Evolutionary conservation across 225 moss, liverwort and hornwort genomes (phyloP), one percentile per base, ranked within the genome.

Genomic region (Sphagnum tenellum): DNA sequence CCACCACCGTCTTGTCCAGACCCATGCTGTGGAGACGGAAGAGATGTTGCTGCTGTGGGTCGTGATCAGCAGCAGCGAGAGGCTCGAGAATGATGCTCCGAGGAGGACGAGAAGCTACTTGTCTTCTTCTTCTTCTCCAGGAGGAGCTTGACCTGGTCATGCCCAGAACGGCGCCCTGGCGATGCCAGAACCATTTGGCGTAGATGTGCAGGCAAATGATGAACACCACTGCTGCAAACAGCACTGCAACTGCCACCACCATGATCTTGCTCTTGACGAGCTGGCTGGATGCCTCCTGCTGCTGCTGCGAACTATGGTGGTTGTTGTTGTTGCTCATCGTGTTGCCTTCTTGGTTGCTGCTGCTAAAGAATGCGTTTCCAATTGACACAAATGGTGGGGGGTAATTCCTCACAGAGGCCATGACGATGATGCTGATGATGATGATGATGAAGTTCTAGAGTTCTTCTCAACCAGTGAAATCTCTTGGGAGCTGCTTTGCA

Each of bases 111-210:
- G 29, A 29, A 29, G 29, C 29, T 29, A 29, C 29, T 29, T 29
- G 29, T 29, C 29, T 29, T 29, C 29, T 29, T 0, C 85, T 62
- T 58, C 56, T 63, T 11, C 89, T 76, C 82, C 81, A 72, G 2
- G 81, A 78, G 29, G 29, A 29, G 29, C 29, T 29, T 1, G 29
- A 1, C 66, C 1, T 45, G 55, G 45, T 14, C 75, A 54, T 57
- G 66, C 5, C 44, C 48, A n/a, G 49, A 60, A 8, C 12, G 49
- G n/a, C 73, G 44, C 61, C 75, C 5, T 44, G 71, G 44, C 69
- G 66, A 49, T 84, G 71, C 87, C 89, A 91, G n/a, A 94, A 78
- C 83, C 89, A 94, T 61, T 87, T 94, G 4, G 87, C 89, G 47
- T 89, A 94, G 3, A 91, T 14, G 57, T 94, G 94, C 3, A 89